Percentiles rank a stretch among this genome's conserved stretches.
These are phyloP conservation scores for Eucalyptus pauciflora DNA, from an alignment of 345 rosid species.

Conservation along the genomic window DNA sequence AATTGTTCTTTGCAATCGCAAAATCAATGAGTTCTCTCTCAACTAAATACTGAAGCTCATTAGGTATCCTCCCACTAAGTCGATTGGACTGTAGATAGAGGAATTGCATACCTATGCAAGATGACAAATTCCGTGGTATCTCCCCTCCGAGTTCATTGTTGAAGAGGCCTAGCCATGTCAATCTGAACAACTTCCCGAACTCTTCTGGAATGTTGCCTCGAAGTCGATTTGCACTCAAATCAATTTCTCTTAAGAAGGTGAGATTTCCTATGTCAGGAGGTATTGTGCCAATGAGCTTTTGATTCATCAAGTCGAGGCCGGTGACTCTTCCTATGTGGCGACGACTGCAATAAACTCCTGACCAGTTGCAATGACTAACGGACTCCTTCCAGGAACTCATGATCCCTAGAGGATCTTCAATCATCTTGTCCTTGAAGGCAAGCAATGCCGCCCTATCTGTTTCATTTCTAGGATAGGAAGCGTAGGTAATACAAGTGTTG, in stretches of 20 bases:
- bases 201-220: not conserved
- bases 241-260: not conserved
- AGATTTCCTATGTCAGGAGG: not conserved
- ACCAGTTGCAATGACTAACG: not conserved
- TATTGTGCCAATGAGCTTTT: not conserved
- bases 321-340: not conserved
- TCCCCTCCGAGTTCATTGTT: not conserved
- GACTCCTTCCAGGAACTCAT: not conserved
- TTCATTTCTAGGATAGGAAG: not conserved
- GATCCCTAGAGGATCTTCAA: not conserved
- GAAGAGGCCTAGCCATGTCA: not conserved
- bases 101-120: not conserved
- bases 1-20: accelerated
- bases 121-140: not conserved
- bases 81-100: not conserved
- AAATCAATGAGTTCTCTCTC: not conserved
- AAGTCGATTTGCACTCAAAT: not conserved
- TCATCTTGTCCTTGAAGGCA: not conserved
- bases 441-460: not conserved
- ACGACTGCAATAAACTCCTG: not conserved
- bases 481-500: not conserved
- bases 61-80: not conserved
- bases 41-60: not conserved
- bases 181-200: not conserved
- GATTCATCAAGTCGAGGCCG: not conserved